Evolutionary conservation across 345 rosid species (phyloP).

Genomic region (Corchorus olitorius): DNA sequence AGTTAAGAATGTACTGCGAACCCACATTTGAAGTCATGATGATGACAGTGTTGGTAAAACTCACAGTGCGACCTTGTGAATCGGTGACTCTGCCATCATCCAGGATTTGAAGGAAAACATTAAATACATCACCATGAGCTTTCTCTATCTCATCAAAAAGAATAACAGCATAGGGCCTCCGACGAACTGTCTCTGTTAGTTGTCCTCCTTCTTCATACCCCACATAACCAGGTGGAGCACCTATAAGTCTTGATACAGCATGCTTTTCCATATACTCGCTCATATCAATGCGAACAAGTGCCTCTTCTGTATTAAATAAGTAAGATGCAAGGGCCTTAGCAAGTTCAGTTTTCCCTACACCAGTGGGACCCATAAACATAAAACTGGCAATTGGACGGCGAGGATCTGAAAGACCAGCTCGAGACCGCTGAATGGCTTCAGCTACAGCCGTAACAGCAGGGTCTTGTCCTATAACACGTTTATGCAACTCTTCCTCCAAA

Average conservation of each 20-base stretch:
- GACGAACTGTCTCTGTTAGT: conserved; percentile 83
- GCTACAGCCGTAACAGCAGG: conserved; percentile 96
- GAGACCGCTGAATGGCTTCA: conserved; percentile 96
- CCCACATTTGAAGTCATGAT: conserved; percentile 26
- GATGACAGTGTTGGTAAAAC: conserved; percentile 25
- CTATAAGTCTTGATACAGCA: conserved; percentile 93
- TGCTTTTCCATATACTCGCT: conserved; percentile 99
- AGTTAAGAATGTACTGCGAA: conserved; percentile 57
- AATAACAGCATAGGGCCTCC: conserved; percentile 95
- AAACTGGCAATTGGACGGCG: conserved; percentile 96
- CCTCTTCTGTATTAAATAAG: conserved; percentile 95
- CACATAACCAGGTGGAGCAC: conserved; percentile 99
- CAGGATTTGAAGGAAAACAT: conserved; percentile 93
- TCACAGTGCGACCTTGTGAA: conserved; percentile 86
- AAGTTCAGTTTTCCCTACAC: conserved; percentile 96
- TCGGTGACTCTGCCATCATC: conserved; percentile 99
- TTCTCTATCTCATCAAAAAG: conserved; percentile 99
- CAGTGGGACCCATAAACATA: conserved; percentile 99
- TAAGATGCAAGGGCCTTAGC: conserved; percentile 96
- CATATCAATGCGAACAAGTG: conserved; percentile 93
- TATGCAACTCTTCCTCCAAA: conserved; percentile 91
- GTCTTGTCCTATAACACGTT: conserved; percentile 91
- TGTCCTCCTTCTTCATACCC: conserved; percentile 99
- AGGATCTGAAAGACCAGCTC: conserved; percentile 98
- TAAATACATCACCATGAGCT: conserved; percentile 91